Evolutionary conservation across 2,329 filamentous ascomycete species (phyloP).

Genomic region (Alternaria tenuissima): DNA sequence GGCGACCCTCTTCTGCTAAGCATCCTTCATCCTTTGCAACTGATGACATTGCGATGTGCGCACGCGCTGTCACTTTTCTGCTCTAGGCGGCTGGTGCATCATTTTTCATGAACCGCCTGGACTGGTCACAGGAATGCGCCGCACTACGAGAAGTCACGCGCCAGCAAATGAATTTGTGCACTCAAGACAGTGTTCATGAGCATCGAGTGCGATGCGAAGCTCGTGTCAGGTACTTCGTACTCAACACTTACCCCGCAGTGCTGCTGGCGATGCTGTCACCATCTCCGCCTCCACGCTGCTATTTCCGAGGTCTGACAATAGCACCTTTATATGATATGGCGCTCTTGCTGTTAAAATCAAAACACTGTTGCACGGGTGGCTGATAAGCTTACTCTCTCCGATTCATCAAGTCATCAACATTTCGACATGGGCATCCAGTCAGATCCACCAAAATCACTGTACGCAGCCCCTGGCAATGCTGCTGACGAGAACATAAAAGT

Average conservation of each 20-base stretch:
- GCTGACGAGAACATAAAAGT: conserved; percentile 35
- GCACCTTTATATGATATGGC: conserved; percentile 5
- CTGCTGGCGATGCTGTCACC: conserved; percentile 13
- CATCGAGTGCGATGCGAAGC: background rate
- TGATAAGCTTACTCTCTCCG: background rate
- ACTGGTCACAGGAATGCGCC: background rate
- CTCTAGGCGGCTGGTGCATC: background rate
- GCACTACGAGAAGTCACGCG: background rate
- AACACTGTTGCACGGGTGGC: background rate
- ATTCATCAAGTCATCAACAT: background rate
- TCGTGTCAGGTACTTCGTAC: conserved; percentile 4
- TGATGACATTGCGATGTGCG: background rate
- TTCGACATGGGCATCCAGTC: conserved; percentile 30
- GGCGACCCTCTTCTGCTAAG: background rate
- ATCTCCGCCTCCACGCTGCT: conserved; percentile 9
- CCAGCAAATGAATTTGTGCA: background rate
- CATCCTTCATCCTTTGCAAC: background rate
- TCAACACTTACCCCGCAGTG: conserved; percentile 21
- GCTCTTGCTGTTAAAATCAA: background rate
- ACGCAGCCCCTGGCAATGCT: conserved; percentile 29
- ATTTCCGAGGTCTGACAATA: conserved; percentile 24
- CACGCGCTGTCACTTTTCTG: background rate
- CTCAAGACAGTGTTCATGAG: background rate
- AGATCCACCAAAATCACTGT: conserved; percentile 25
- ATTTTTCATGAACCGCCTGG: background rate